phyloP scores from a whole-genome alignment of 371 early-diverging fungal genomes.

The Mucor piriformis region DNA sequence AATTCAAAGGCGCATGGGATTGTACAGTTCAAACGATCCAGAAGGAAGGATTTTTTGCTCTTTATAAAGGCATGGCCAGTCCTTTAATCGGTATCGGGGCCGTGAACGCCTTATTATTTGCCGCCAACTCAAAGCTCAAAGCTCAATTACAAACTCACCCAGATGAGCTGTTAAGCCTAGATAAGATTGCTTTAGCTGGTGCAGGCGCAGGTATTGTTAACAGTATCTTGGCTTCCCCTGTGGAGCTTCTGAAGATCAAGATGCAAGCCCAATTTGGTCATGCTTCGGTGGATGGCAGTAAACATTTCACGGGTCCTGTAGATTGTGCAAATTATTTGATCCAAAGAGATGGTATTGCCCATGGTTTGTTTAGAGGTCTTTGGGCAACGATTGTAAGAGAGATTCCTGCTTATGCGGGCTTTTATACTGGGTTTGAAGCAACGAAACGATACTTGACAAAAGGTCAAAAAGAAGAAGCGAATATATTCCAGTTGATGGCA shows the following conservation, averaged over 20 bases:
- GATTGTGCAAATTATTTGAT: conserved; percentile 69
- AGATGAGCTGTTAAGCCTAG: conserved; percentile 46
- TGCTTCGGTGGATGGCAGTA: conserved; percentile 15
- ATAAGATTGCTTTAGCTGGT: conserved; percentile 78
- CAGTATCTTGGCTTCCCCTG: conserved; percentile 76
- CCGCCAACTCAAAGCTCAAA: conserved; percentile 71
- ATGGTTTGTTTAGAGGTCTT: conserved; percentile 79
- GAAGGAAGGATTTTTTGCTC: conserved; percentile 69
- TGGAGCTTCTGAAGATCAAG: conserved; percentile 81
- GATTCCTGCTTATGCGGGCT: conserved; percentile 85
- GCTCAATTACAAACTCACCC: conserved; percentile 49
- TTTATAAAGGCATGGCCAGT: conserved; percentile 87
- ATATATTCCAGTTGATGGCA: conserved; percentile 65
- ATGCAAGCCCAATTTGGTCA: conserved; percentile 77
- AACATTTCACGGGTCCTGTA: conserved; percentile 59
- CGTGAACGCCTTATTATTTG: conserved; percentile 83
- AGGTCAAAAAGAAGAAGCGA: conserved; percentile 49
- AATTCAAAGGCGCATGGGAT: conserved; percentile 73
- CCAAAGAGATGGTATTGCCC: conserved; percentile 61
- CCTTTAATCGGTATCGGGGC: conserved; percentile 83
- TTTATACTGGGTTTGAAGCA: conserved; percentile 80
- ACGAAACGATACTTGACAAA: conserved; percentile 64
- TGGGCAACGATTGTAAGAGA: conserved; percentile 79
- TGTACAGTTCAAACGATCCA: conserved; percentile 66
- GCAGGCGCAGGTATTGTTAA: conserved; percentile 78